These are phyloP conservation scores for Aphelidium insulamus DNA, from an alignment of 371 early-diverging fungal species.

Conservation along the genomic window DNA sequence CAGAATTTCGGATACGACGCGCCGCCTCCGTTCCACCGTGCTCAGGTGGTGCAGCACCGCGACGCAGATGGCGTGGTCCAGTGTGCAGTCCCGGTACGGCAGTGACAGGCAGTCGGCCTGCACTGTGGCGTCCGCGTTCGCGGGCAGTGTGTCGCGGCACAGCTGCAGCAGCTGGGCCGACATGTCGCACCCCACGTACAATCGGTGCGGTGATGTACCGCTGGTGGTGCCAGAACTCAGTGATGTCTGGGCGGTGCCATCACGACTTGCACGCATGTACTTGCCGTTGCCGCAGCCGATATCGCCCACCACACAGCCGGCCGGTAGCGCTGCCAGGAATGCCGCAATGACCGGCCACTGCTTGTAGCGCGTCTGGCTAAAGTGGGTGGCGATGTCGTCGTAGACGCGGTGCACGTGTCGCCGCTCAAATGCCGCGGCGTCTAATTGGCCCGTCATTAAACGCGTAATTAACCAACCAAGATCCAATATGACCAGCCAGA, in stretches of 20 bases:
- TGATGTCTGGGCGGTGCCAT: no score
- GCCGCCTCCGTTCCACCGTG: conserved; percentile 41
- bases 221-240: no score
- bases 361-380: conserved; percentile 87
- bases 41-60: conserved; percentile 93
- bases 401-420: conserved; percentile 75
- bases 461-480: no score
- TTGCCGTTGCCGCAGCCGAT: conserved; percentile 97
- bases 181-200: conserved; percentile 66
- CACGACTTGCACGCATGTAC: conserved; percentile 74
- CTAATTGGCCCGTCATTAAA: no score
- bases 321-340: conserved; percentile 32
- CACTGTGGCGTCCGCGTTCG: conserved; percentile 57
- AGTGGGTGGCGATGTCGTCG: conserved; percentile 75
- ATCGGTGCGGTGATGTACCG: conserved; percentile 29
- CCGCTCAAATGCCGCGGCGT: no score
- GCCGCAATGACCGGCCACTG: conserved; percentile 91
- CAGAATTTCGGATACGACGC: conserved; percentile 53
- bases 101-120: conserved; percentile 58
- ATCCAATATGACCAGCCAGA: no score
- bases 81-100: conserved; percentile 41
- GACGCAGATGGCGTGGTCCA: conserved; percentile 84
- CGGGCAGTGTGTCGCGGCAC: no score
- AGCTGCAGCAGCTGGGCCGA: conserved; percentile 59
- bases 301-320: conserved; percentile 68